Base-by-base conservation (phyloP, 768 basidiomycete species). In the Auriscalpium vulgare region DNA sequence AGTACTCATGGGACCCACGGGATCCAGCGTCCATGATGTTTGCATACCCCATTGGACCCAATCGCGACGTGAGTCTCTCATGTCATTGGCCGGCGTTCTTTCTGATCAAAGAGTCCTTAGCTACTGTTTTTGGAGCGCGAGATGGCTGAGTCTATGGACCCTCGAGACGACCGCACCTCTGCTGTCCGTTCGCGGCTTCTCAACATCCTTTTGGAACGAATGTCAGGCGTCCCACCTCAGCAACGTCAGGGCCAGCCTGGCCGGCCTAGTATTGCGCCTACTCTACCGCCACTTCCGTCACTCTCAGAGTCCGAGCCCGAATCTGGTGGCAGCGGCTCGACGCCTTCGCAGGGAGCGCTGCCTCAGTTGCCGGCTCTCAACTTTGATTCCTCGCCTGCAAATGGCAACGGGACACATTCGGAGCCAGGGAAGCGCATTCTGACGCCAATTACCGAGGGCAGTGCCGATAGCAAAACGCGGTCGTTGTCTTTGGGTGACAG, bases 1-100 rank as follows among this genome's bases (percentile, higher is more conserved):
- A 76, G 21, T 97, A 95, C 74, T 86, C 82, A 29, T 97, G 92
- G 91, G 90, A 98, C 64, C 90, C 90, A 52, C 80, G 87, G 13
- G 85, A 95, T 67, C 80, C 84, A 0, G 67, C 69, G 8, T 91
- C 90, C 10, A 78, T 95, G 69, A 94, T 97, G 85, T 98, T 95
- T 69, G 92, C 85, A 0, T 97, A 97, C 68, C 95, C 95, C 8
- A 84, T 91, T 49, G 94, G 92, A 1, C 82, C 87, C 4, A 73
- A 81, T 56, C 87, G 84, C 70, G 88, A 93, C 67, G 94, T 95
- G 66, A 61, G 89, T 75, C 16, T 43, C 60, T 55, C 36, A 55
- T 21, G 36, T 34, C 10, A 55, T 36, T 19, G 51, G 19, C 47
- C 23, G 14, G 36, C 13, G 48, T 29, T 57, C 43, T 49, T 11